Percentiles rank a stretch among this genome's conserved stretches.
phyloP scores from a whole-genome alignment of 2,329 filamentous ascomycete species.

The Fusarium subtropicale region DNA sequence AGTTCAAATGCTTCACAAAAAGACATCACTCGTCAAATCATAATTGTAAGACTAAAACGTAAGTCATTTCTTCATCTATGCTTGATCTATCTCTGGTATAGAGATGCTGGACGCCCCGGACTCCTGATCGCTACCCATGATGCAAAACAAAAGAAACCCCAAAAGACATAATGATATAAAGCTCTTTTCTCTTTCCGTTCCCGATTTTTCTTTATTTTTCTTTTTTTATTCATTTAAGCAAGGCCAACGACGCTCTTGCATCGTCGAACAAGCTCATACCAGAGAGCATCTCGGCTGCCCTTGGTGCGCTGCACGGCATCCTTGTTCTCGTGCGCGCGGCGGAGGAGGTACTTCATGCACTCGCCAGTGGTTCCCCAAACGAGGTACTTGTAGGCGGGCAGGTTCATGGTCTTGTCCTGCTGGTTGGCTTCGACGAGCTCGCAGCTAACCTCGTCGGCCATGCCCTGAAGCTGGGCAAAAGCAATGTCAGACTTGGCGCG shows the following conservation, averaged over 20 bases:
- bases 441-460: slow-evolving; percentile 92
- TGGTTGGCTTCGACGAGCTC: slow-evolving; percentile 61
- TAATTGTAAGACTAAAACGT: slow-evolving; percentile 36
- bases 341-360: slow-evolving; percentile 85
- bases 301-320: slow-evolving; percentile 74
- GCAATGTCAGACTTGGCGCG: slow-evolving; percentile 55
- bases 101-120: slow-evolving; percentile 44
- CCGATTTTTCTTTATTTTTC: slow-evolving; percentile 1
- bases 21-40: neutral
- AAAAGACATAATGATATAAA: slow-evolving; percentile 42
- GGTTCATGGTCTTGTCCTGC: slow-evolving; percentile 47
- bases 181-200: slow-evolving; percentile 26
- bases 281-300: slow-evolving; percentile 72
- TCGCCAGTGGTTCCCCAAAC: slow-evolving; percentile 79
- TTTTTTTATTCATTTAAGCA: slow-evolving; percentile 47
- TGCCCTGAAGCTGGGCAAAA: slow-evolving; percentile 84
- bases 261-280: slow-evolving; percentile 69
- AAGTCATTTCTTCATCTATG: slow-evolving; percentile 48
- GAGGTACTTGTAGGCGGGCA: slow-evolving; percentile 77
- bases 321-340: slow-evolving; percentile 74
- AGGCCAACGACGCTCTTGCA: slow-evolving; percentile 57
- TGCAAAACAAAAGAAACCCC: slow-evolving; percentile 43
- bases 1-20: slow-evolving; percentile 1
- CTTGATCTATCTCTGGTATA: slow-evolving; percentile 44
- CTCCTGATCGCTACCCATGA: slow-evolving; percentile 49